Conservation (phyloP, 768 basidiomycete species). For the Tylopilus plumbeoviolaceoides region DNA sequence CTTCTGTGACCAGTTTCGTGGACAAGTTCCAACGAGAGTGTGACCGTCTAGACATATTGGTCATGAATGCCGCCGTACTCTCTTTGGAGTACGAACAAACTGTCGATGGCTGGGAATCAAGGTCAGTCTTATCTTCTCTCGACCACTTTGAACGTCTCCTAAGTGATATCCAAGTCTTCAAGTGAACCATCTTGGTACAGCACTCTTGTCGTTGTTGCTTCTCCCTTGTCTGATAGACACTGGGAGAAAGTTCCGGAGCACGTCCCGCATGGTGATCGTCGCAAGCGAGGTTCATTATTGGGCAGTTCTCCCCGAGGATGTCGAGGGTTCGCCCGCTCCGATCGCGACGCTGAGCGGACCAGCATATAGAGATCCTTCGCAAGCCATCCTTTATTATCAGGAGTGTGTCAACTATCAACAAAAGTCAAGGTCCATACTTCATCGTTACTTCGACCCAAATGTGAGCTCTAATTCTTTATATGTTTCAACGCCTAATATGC, state of each 20-base stretch:
- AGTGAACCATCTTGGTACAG: slow-evolving; percentile 33
- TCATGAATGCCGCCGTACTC: slow-evolving; percentile 40
- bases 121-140: slow-evolving; percentile 25
- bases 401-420: background rate
- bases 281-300: slow-evolving; percentile 27
- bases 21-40: slow-evolving; percentile 8
- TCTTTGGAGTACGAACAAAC: slow-evolving; percentile 21
- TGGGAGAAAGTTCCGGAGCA: slow-evolving; percentile 15
- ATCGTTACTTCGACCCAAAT: no score
- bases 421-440: slow-evolving; percentile 5
- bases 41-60: slow-evolving; percentile 29
- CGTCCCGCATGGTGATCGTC: slow-evolving; percentile 29
- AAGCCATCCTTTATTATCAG: background rate
- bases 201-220: slow-evolving; percentile 30
- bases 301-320: slow-evolving; percentile 22
- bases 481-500: slow-evolving; percentile 29
- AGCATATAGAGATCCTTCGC: slow-evolving; percentile 20
- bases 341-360: slow-evolving; percentile 23
- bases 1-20: slow-evolving; percentile 11
- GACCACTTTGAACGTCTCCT: background rate
- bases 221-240: slow-evolving; percentile 30
- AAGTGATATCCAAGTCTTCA: slow-evolving; percentile 25
- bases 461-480: slow-evolving; percentile 22
- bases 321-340: slow-evolving; percentile 18
- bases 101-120: slow-evolving; percentile 44